Percentiles rank a stretch among this genome's conserved stretches.
phyloP scores from a whole-genome alignment of 805 yeast species.

The Scheffersomyces amazonensis region DNA sequence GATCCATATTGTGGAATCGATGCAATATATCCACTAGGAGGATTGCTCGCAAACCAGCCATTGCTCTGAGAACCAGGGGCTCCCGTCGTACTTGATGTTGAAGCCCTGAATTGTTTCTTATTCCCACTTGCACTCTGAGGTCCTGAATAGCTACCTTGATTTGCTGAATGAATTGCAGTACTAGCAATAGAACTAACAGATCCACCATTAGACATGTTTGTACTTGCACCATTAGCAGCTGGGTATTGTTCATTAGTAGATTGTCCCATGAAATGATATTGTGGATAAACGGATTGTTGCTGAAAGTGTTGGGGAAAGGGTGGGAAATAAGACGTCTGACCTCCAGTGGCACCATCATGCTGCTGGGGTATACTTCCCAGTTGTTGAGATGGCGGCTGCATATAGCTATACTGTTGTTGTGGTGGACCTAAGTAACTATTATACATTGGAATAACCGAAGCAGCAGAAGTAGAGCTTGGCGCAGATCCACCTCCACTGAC shows the following conservation, averaged over 20 bases:
- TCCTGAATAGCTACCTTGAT: conserved; percentile 4
- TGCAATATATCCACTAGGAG: conserved; percentile 1
- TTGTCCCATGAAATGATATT: conserved; percentile 1
- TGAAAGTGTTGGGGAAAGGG: conserved; percentile 11
- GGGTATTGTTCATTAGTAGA: neutral
- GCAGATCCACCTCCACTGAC: conserved; percentile 3
- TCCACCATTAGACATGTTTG: conserved; percentile 7
- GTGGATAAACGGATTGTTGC: conserved; percentile 8
- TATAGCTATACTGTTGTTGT: conserved; percentile 1
- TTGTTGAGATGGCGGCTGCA: conserved; percentile 2
- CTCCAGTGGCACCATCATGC: neutral
- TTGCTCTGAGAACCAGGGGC: neutral
- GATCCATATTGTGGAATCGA: neutral
- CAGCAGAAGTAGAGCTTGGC: conserved; percentile 1
- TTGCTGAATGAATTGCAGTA: conserved; percentile 1
- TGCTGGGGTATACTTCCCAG: neutral
- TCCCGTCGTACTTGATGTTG: conserved; percentile 1
- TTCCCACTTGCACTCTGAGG: neutral
- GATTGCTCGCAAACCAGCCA: neutral
- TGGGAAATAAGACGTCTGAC: conserved; percentile 4
- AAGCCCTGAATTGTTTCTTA: neutral
- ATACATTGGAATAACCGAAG: conserved; percentile 4
- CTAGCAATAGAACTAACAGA: conserved; percentile 8
- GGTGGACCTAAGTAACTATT: conserved; percentile 9
- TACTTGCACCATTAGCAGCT: conserved; percentile 2